Percentiles rank a stretch among this genome's conserved stretches.
These are phyloP conservation scores for Hypoxylon sp. DNA, from an alignment of 2,329 filamentous ascomycete species.

Conservation along the genomic window DNA sequence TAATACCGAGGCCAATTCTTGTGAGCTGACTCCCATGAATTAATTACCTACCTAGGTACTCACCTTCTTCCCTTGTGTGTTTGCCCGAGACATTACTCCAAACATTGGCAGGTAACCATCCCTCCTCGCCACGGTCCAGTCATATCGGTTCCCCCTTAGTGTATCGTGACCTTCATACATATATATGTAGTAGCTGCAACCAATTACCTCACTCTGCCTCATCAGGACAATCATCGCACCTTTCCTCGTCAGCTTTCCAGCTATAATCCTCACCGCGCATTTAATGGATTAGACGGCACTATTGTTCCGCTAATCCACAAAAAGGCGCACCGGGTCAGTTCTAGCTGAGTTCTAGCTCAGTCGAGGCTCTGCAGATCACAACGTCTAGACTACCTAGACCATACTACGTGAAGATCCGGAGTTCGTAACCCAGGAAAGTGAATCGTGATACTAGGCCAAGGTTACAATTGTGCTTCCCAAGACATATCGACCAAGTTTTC, in stretches of 20 bases:
- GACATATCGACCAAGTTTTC: background rate
- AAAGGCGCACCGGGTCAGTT: constrained; percentile 39
- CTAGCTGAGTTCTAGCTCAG: constrained; percentile 44
- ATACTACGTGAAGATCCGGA: constrained; percentile 16
- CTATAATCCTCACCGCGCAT: background rate
- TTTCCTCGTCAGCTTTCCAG: constrained; percentile 17
- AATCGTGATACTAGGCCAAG: constrained; percentile 16
- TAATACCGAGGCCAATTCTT: background rate
- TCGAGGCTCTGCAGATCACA: constrained; percentile 47
- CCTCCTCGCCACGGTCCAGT: constrained; percentile 18
- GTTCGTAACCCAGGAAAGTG: constrained; percentile 5
- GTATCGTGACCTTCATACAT: constrained; percentile 14
- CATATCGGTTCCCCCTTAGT: constrained; percentile 4
- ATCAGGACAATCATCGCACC: constrained; percentile 9
- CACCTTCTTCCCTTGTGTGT: background rate
- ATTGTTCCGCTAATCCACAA: constrained; percentile 18
- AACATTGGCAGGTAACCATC: constrained; percentile 3
- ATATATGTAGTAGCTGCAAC: background rate
- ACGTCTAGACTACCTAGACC: constrained; percentile 35
- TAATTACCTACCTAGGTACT: too few species aligned
- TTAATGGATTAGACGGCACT: constrained; percentile 1
- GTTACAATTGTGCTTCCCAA: background rate
- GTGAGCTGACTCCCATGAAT: background rate
- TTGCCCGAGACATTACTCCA: constrained; percentile 8
- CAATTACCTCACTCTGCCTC: constrained; percentile 4